These are phyloP conservation scores for Colletotrichum sp. DNA, from an alignment of 2,329 filamentous ascomycete species.

Conservation along the genomic window DNA sequence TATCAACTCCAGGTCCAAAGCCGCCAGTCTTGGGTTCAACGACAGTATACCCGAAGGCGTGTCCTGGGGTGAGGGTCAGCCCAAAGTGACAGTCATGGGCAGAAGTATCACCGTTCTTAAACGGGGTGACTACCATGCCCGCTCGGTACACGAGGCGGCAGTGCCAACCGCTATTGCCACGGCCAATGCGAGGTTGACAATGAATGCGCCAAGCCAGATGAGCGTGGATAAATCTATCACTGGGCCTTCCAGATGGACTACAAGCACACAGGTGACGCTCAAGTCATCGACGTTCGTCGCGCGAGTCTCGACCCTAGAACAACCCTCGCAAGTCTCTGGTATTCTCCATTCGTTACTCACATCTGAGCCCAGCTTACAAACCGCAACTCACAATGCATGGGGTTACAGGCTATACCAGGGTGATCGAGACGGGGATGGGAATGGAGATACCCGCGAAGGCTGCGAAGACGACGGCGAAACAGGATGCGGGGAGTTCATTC, in stretches of 20 bases:
- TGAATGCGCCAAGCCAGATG: background rate
- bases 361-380: conserved; percentile 53
- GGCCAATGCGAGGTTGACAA: background rate
- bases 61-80: conserved; percentile 78
- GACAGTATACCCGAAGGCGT: conserved; percentile 71
- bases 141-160: conserved; percentile 9
- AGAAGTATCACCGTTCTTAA: conserved; percentile 78
- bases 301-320: conserved; percentile 48
- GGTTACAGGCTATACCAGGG: conserved; percentile 44
- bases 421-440: background rate
- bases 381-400: conserved; percentile 66
- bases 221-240: background rate
- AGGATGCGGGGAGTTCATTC: conserved; percentile 61
- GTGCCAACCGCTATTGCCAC: conserved; percentile 6
- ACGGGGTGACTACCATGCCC: conserved; percentile 68
- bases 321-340: conserved; percentile 43
- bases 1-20: conserved; percentile 79
- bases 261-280: conserved; percentile 55
- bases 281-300: conserved; percentile 65
- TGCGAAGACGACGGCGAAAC: conserved; percentile 67
- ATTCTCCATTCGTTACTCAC: conserved; percentile 54
- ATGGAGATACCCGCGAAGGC: conserved; percentile 45
- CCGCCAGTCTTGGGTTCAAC: conserved; percentile 73
- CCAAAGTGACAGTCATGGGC: conserved; percentile 73
- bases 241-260: conserved; percentile 47